Percentiles rank a stretch among this genome's conserved stretches.
Evolutionary conservation across 2,329 filamentous ascomycete genomes (phyloP).

Genomic region (Beauveria scarabaeidicola): DNA sequence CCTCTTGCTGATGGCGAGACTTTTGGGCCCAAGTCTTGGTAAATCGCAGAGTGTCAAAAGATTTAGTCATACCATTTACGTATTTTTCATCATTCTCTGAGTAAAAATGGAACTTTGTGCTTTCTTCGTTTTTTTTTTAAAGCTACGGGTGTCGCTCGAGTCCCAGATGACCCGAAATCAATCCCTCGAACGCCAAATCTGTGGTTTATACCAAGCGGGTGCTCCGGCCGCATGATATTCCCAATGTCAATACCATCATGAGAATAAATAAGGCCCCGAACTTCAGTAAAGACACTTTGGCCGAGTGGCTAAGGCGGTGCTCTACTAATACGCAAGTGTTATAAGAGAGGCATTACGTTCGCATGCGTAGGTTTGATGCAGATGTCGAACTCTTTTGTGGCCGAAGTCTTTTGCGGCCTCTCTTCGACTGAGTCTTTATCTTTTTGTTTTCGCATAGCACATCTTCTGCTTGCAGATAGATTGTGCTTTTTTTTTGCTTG

Average conservation of each 20-base stretch:
- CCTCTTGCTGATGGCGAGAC: conserved; percentile 18
- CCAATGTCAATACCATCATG: background rate
- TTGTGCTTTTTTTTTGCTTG: background rate
- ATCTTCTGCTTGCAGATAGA: background rate
- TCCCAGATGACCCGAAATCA: no score
- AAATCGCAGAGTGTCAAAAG: background rate
- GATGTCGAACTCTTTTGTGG: background rate
- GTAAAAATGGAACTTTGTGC: background rate
- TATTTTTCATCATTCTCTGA: background rate
- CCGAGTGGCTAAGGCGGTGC: background rate
- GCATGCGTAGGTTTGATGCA: background rate
- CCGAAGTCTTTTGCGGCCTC: no score
- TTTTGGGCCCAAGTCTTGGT: conserved; percentile 19
- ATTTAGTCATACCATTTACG: background rate
- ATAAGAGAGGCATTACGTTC: background rate
- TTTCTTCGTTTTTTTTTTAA: no score
- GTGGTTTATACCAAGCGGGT: no score
- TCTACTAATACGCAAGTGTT: background rate
- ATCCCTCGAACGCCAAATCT: no score
- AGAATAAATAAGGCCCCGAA: no score
- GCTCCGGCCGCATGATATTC: no score
- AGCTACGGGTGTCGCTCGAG: no score
- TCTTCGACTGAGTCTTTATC: no score
- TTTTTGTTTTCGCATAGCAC: no score
- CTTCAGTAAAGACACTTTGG: background rate